phyloP scores from a whole-genome alignment of 768 basidiomycete genomes.

The Tricholoma matsutake region DNA sequence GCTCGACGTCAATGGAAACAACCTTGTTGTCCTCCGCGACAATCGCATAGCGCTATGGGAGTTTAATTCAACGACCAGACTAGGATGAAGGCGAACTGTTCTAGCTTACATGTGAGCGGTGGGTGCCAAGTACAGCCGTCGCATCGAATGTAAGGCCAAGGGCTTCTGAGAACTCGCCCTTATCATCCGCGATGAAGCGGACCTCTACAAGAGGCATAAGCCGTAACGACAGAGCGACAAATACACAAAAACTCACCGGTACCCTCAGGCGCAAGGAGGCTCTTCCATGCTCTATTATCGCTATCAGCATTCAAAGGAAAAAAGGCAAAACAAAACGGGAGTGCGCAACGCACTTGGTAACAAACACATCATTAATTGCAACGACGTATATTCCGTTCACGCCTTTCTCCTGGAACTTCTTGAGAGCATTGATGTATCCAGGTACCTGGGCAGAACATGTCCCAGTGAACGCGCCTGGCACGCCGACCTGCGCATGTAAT shows the following conservation, averaged over 20 bases:
- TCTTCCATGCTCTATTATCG: conserved; percentile 61
- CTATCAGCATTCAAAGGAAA: not conserved
- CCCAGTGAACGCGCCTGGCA: conserved; percentile 76
- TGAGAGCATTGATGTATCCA: conserved; percentile 60
- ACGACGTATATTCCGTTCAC: conserved; percentile 69
- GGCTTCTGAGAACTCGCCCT: conserved; percentile 49
- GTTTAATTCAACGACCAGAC: not conserved
- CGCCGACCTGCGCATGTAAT: conserved; percentile 48
- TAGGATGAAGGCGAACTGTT: not conserved
- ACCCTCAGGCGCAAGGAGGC: conserved; percentile 52
- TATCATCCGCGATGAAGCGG: conserved; percentile 69
- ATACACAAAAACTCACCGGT: conserved; percentile 40
- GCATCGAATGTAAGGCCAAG: conserved; percentile 65
- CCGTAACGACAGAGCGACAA: no score
- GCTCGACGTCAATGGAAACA: conserved; percentile 50
- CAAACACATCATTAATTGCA: conserved; percentile 78
- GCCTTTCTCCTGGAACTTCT: conserved; percentile 75
- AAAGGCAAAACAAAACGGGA: not conserved
- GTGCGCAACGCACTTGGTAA: conserved; percentile 44
- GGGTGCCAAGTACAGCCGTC: conserved; percentile 57
- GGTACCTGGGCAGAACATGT: conserved; percentile 66
- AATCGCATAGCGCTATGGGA: conserved; percentile 49
- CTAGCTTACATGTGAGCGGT: conserved; percentile 56
- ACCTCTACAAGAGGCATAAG: conserved; percentile 33
- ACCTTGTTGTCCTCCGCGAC: conserved; percentile 59